Evolutionary conservation across 1,284 basidiomycete genomes (phyloP).

Genomic region (Tilletiopsis washingtonensis): DNA sequence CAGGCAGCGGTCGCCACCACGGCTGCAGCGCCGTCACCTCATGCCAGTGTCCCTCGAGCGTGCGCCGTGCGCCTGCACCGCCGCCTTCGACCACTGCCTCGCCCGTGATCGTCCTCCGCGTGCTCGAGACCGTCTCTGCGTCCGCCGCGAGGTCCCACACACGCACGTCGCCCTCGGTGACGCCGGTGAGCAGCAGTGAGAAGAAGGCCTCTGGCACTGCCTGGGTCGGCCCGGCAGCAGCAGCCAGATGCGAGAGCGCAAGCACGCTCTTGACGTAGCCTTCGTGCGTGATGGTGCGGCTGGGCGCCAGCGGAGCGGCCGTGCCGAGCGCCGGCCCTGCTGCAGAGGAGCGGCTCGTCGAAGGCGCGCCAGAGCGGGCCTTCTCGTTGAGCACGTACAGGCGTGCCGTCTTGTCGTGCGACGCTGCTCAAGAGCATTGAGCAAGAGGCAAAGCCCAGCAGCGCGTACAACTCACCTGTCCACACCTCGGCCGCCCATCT

Average conservation of each 20-base stretch:
- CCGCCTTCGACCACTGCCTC: background rate
- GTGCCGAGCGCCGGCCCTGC: background rate
- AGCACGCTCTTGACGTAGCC: conserved; percentile 4
- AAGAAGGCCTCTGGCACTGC: no score
- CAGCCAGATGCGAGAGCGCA: background rate
- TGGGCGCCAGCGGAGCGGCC: background rate
- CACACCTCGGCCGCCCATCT: background rate
- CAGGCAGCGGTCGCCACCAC: background rate
- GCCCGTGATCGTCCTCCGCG: background rate
- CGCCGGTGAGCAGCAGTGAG: background rate
- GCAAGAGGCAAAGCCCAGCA: background rate
- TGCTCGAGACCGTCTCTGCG: background rate
- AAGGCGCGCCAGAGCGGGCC: background rate
- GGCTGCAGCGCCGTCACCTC: background rate
- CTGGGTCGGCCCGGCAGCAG: no score
- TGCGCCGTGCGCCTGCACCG: background rate
- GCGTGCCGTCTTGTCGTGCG: conserved; percentile 1
- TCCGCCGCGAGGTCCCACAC: background rate
- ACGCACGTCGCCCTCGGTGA: background rate
- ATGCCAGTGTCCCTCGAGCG: conserved; percentile 1
- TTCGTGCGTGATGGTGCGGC: background rate
- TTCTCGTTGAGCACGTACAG: background rate
- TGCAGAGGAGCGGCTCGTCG: background rate
- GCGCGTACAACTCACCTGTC: background rate
- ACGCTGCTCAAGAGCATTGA: background rate